Evolutionary conservation across 2,329 filamentous ascomycete genomes (phyloP), one percentile per base, ranked within the genome.

Genomic region (Thelonectria rubi): DNA sequence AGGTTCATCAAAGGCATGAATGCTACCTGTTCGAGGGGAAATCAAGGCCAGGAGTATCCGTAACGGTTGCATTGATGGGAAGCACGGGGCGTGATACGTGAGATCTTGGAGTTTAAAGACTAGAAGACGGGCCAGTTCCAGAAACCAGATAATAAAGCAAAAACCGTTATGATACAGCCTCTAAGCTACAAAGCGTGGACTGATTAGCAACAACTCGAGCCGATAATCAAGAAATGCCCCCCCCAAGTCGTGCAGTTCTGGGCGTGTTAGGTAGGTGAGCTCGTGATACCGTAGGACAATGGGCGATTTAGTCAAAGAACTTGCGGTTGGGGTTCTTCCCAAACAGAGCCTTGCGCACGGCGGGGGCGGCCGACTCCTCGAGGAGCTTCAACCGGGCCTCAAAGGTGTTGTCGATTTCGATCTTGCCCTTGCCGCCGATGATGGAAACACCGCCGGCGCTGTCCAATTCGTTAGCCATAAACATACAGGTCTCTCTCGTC

Each of bases 351-450:
- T 91, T 87, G 74, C 95, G 87, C 73, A 99, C 89, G 46, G 88
- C 88, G 14, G 95, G 95, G 60, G 97, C 86, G 53, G 92, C 91
- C 69, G 91, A 91, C 59, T 90, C 89, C 80, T 97, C 91, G 67
- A 98, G 87, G 63, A 98, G 84, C 73, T 86, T 87, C 78, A 99
- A 84, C 69, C 95, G 89, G 76, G 97, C 91, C 77, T 98, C 95
- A 70, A 98, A 91, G 57, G 95, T 98, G 84, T 99, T 98, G 86
- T 97, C 94, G 79, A 99, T 94, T 73, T 97, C 93, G 76, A 99
- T 98, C 85, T 94, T 97, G 76, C 95, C 95, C 67, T 84, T 85
- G 69, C 91, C 90, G 67, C 94, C 93, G 57, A 97, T 80, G 67
- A 99, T 88, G 60, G 86, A 77, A 60, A 97, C 84, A 72, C 95